Percentiles rank a stretch among this genome's conserved stretches.
These are phyloP conservation scores for Dactylella cylindrospora DNA, from an alignment of 2,329 filamentous ascomycete species.

Conservation along the genomic window DNA sequence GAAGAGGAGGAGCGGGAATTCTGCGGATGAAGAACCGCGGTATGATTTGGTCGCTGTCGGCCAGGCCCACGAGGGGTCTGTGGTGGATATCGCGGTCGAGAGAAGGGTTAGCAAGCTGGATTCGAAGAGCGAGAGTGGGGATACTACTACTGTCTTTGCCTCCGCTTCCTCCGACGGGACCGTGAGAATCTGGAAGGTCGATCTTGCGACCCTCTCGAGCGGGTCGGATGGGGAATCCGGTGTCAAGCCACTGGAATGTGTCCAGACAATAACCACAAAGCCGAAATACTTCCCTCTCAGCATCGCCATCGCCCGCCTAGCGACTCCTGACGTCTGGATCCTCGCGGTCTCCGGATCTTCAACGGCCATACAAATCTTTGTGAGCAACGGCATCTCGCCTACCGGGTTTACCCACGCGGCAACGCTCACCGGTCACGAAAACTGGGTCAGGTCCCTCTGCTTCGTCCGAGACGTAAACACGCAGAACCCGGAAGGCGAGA, in stretches of 20 bases:
- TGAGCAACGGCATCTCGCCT: conserved; percentile 17
- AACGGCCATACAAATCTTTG: conserved; percentile 75
- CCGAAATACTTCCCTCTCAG: conserved; percentile 82
- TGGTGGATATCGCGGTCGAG: conserved; percentile 40
- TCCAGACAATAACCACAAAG: conserved; percentile 70
- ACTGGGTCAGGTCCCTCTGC: conserved; percentile 84
- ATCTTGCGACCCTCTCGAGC: conserved; percentile 50
- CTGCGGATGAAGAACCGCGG: conserved; percentile 4
- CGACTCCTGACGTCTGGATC: conserved; percentile 57
- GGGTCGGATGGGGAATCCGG: conserved; percentile 47
- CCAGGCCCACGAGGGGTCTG: conserved; percentile 21
- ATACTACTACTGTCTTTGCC: conserved; percentile 54
- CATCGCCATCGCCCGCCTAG: conserved; percentile 67
- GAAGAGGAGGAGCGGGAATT: conserved; percentile 1
- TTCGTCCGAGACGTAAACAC: conserved; percentile 66
- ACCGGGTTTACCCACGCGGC: conserved; percentile 68
- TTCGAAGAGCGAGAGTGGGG: neutral
- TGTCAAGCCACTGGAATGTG: conserved; percentile 53
- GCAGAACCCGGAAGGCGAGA: conserved; percentile 53
- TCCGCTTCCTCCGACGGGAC: conserved; percentile 66
- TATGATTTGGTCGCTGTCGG: conserved; percentile 18
- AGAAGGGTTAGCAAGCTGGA: neutral
- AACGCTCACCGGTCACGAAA: conserved; percentile 84
- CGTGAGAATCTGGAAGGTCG: conserved; percentile 69
- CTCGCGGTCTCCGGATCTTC: conserved; percentile 85